These are phyloP conservation scores for Trichosanthes truncata DNA, from an alignment of 306 rosid genomes.

Conservation along the genomic window DNA sequence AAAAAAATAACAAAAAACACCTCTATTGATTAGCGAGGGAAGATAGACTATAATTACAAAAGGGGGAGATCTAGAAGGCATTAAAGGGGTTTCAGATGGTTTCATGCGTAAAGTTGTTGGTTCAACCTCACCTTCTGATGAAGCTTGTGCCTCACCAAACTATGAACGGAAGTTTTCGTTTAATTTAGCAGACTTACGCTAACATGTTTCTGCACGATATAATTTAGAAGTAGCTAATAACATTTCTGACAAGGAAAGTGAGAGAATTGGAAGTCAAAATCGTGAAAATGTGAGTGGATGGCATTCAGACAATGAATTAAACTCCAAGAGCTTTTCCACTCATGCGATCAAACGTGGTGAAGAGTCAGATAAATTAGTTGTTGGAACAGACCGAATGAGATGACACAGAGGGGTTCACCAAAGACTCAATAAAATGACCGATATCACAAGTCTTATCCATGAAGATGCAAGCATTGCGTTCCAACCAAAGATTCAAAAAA, in stretches of 20 bases:
- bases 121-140: constrained; percentile 33
- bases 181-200: constrained; percentile 48
- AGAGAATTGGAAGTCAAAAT: constrained; percentile 25
- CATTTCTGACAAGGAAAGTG: constrained; percentile 55
- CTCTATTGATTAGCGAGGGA: not conserved
- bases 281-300: constrained; percentile 33
- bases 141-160: constrained; percentile 31
- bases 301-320: constrained; percentile 72
- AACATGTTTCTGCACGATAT: constrained; percentile 28
- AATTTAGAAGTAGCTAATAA: constrained; percentile 43
- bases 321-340: constrained; percentile 38
- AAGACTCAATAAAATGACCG: not conserved
- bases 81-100: constrained; percentile 93
- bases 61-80: not conserved
- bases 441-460: not conserved
- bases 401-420: no score
- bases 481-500: not conserved
- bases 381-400: not conserved
- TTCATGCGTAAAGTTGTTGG: constrained; percentile 60
- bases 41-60: not conserved
- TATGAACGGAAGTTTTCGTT: constrained; percentile 24
- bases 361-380: constrained; percentile 27
- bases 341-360: constrained; percentile 25
- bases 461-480: no score
- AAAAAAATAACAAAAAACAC: not conserved